Evolutionary conservation across 2,329 filamentous ascomycete genomes (phyloP), one percentile per base, ranked within the genome.

Genomic region (Sporothrix brunneoviolacea): DNA sequence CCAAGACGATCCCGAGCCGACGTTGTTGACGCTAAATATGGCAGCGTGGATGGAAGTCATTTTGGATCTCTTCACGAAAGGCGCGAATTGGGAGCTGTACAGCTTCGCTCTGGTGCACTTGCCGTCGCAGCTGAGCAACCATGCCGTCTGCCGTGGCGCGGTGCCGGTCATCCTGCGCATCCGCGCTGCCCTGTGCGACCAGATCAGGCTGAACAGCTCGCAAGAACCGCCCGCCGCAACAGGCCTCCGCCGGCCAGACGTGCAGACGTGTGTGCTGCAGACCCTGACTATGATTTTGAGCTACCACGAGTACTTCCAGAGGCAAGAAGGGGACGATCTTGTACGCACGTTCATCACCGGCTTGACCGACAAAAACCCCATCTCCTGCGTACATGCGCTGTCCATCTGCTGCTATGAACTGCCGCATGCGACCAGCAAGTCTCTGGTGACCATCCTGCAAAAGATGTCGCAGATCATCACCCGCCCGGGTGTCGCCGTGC

Each of bases 381-480:
- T 91, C 61, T 87, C 83, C 55, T 98, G 93, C 67, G 95, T 98
- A 48, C 91, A 98, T 65, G 91, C 91, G 0, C 73, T 98, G 18
- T 91, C 90, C 0, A 86, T 98, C 54, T 97, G 91, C 70, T 96
- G 91, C 64, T 90, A 96, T 61, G 93, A 98, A 66, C 79, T 96
- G 22, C 91, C 93, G 3, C 77, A 86, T 16, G 91, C 91, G 12
- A 87, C 91, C 46, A 88, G 86, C 62, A 95, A 91, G 63, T 85
- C 83, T 18, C 75, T 97, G 54, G 86, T 91, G 40, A 86, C 83
- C 40, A 88, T 97, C 58, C 75, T 98, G 50, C 86, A 91, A 61
- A 91, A 89, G 64, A 95, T 98, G 88, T 86, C 91, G 1, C 88
- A 91, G 59, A 94, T 96, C 61, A 95, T 98, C 61, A 97, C 93